Evolutionary conservation across 1,284 basidiomycete species (phyloP), one percentile per base, ranked within the genome.

Genomic region (Austroboletus novae-zelandiae): DNA sequence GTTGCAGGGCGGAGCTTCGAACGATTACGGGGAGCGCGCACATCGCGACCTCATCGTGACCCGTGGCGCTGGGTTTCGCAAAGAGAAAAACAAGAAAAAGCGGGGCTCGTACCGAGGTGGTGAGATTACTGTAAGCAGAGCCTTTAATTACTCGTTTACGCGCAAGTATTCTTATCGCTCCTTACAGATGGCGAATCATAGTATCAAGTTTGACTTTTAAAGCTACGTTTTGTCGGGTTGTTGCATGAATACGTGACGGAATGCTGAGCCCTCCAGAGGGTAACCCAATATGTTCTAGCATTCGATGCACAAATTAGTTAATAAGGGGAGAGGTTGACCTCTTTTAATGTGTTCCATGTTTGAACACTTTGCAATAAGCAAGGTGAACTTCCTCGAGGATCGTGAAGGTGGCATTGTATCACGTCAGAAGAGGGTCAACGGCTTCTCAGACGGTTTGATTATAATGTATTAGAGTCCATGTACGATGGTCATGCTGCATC

Each of bases 81-180:
- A 98, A 72, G 96, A 98, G 77, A 98, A 99, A 76, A 98, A 98
- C 76, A 99, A 99, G 83, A 98, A 98, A 76, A 98, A 99, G 75
- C 78, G 90, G 60, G 96, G 94, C 4, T 91, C 88, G 57, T 96
- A 97, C 70, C 81, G 81, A 44, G 94, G 94, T 17, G 94, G 94
- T 32, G 90, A 93, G 61, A 97, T 97, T 55, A 94, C 92, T 32
- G 89, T 93, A 64, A 67, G 82, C 74, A 37, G 18, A 27, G 36
- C 49, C 47, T 31, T 32, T 53, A 10, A 25, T 52, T 41, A 23
- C 27, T 47, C 29, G 30, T 45, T 9, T 25, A 20, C 13, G 43
- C 55, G 45, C 17, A 44, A 44, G 32, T 48, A 39, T 56, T 35
- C 47, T 63, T 25, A 51, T 47, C 13, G 36, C 5, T 50, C 13